Conservation (phyloP, 1,284 basidiomycete genomes). For the Ustilago hordei region DNA sequence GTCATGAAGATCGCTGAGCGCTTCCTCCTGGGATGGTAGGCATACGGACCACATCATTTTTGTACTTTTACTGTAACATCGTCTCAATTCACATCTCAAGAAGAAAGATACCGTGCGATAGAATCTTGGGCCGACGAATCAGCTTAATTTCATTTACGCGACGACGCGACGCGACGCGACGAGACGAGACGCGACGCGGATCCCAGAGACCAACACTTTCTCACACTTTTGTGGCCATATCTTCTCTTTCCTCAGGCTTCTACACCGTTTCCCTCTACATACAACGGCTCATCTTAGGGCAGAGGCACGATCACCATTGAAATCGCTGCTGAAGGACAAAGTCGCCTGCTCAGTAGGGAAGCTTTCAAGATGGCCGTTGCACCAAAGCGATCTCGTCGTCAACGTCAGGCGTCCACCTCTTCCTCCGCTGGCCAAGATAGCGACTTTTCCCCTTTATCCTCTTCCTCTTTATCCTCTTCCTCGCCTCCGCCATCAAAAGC, state of each 20-base stretch:
- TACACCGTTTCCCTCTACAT: neutral
- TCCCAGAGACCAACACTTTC: slow-evolving; percentile 13
- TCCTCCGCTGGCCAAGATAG: slow-evolving; percentile 1
- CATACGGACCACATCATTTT: neutral
- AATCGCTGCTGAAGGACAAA: neutral
- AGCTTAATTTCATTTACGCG: slow-evolving; percentile 14
- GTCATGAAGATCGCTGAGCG: neutral
- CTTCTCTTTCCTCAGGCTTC: neutral
- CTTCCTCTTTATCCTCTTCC: slow-evolving; percentile 19
- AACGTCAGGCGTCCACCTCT: slow-evolving; percentile 14
- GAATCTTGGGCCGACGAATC: neutral
- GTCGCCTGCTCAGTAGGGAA: slow-evolving; percentile 3
- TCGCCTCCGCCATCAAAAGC: slow-evolving; percentile 16
- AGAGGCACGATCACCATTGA: neutral
- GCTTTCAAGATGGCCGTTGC: slow-evolving; percentile 19
- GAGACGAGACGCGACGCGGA: slow-evolving; percentile 5
- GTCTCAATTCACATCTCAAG: neutral
- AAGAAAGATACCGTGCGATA: neutral
- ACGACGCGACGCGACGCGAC: too few relatives aligned
- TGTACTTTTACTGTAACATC: slow-evolving; percentile 9
- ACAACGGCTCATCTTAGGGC: neutral
- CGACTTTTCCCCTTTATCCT: slow-evolving; percentile 33
- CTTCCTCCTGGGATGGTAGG: neutral
- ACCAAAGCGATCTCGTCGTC: slow-evolving; percentile 16
- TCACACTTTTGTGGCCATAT: neutral